Percentiles rank a stretch among this genome's conserved stretches.
These are phyloP conservation scores for Coprinellus aureogranulatus DNA, from an alignment of 768 basidiomycete species.

Conservation along the genomic window DNA sequence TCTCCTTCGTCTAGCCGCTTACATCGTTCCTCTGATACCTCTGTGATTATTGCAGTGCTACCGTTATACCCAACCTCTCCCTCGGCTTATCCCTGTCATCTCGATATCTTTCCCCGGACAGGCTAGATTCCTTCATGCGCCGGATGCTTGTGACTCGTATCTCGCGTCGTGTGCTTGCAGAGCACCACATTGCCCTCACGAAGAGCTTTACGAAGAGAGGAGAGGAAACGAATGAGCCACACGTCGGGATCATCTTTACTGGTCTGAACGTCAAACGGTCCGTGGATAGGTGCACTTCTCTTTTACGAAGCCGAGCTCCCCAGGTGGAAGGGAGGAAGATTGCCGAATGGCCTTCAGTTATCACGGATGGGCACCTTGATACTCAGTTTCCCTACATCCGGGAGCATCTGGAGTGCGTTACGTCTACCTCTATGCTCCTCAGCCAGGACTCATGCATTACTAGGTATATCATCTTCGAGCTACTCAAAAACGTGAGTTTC, in stretches of 20 bases:
- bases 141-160: constrained; percentile 91
- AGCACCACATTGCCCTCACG: constrained; percentile 85
- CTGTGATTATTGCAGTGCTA: constrained; percentile 44
- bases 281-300: constrained; percentile 63
- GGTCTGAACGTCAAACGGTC: constrained; percentile 66
- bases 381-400: constrained; percentile 79
- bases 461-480: constrained; percentile 84
- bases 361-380: constrained; percentile 69
- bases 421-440: background rate
- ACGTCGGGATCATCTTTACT: constrained; percentile 86
- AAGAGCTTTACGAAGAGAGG: constrained; percentile 42
- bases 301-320: constrained; percentile 51
- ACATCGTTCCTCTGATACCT: background rate
- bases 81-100: constrained; percentile 86
- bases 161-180: constrained; percentile 82
- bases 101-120: constrained; percentile 71
- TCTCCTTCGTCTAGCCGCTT: background rate
- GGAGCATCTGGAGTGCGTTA: constrained; percentile 77
- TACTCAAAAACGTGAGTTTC: constrained; percentile 78
- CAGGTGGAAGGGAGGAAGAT: constrained; percentile 38
- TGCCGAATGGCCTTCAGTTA: constrained; percentile 57
- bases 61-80: constrained; percentile 77
- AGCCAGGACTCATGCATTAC: constrained; percentile 1
- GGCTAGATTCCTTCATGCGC: constrained; percentile 82
- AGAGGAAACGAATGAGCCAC: constrained; percentile 44